Percentiles rank a stretch among this genome's conserved stretches.
phyloP scores from a whole-genome alignment of 1,284 basidiomycete genomes.

The Takashimella tepidaria region DNA sequence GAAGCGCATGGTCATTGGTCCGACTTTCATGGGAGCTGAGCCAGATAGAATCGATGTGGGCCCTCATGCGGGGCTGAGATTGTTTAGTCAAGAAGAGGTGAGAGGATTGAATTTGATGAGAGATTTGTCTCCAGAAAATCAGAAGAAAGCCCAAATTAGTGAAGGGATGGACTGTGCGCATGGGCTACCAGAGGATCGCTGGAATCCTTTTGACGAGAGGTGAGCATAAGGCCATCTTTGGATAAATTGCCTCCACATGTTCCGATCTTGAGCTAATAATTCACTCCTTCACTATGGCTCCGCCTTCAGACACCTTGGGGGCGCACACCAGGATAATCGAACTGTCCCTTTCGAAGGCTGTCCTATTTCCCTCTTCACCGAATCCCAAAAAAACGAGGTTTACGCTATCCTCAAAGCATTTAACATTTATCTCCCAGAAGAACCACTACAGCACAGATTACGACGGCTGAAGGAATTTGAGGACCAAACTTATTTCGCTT shows the following conservation, averaged over 20 bases:
- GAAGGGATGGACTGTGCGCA: conserved; percentile 25
- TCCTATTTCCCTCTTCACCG: conserved; percentile 28
- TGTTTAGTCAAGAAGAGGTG: conserved; percentile 41
- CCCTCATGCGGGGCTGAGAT: conserved; percentile 31
- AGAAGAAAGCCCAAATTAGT: conserved; percentile 31
- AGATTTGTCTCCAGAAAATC: conserved; percentile 27
- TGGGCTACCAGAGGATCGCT: conserved; percentile 35
- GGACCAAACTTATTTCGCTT: conserved; percentile 39
- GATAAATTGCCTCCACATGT: neutral
- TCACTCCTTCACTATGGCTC: too few species aligned
- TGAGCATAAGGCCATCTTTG: neutral
- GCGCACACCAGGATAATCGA: conserved; percentile 42
- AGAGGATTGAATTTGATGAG: conserved; percentile 37
- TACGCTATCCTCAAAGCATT: conserved; percentile 36
- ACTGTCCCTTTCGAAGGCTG: conserved; percentile 38
- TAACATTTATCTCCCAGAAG: conserved; percentile 39
- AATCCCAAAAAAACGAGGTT: conserved; percentile 27
- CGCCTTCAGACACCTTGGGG: conserved; percentile 35
- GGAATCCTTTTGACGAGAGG: conserved; percentile 46
- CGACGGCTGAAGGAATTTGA: conserved; percentile 18
- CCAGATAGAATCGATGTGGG: conserved; percentile 43
- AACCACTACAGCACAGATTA: conserved; percentile 29
- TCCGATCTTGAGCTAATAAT: too few species aligned
- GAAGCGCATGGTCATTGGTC: conserved; percentile 37
- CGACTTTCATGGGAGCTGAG: conserved; percentile 44